Evolutionary conservation across 1,139 yeast species (phyloP).

Genomic region (Taphrina wiesneri): DNA sequence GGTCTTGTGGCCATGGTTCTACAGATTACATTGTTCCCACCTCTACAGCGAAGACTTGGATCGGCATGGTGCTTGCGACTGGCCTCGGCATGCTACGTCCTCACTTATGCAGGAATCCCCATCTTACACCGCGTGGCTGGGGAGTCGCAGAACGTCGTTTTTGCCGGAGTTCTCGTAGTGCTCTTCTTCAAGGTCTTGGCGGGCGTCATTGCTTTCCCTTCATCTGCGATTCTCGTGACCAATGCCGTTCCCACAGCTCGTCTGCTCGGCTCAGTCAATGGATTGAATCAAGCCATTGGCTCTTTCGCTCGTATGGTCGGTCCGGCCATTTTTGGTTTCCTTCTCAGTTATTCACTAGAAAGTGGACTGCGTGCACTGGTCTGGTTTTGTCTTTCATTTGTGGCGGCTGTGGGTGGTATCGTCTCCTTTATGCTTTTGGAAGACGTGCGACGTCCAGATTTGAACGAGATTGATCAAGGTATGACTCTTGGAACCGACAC

Average conservation of each 20-base stretch:
- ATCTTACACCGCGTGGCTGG: slow-evolving; percentile 43
- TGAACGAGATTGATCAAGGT: slow-evolving; percentile 14
- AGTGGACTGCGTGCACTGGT: slow-evolving; percentile 4
- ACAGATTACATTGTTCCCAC: slow-evolving; percentile 27
- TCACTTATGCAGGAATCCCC: slow-evolving; percentile 56
- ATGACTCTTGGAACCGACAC: neutral
- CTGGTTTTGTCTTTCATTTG: slow-evolving; percentile 14
- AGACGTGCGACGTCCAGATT: neutral
- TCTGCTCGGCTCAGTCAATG: slow-evolving; percentile 46
- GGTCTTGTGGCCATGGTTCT: slow-evolving; percentile 29
- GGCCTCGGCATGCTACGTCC: slow-evolving; percentile 23
- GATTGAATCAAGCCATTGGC: slow-evolving; percentile 47
- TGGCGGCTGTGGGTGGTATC: slow-evolving; percentile 11
- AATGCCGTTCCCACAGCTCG: slow-evolving; percentile 44
- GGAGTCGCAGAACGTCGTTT: slow-evolving; percentile 7
- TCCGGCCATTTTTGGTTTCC: slow-evolving; percentile 46
- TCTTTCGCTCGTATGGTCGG: slow-evolving; percentile 61
- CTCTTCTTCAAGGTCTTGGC: slow-evolving; percentile 38
- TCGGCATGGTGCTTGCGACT: slow-evolving; percentile 26
- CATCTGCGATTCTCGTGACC: slow-evolving; percentile 43
- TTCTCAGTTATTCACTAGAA: slow-evolving; percentile 23
- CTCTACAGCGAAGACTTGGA: slow-evolving; percentile 29
- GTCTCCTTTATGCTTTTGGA: slow-evolving; percentile 15
- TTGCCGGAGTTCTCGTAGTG: slow-evolving; percentile 32
- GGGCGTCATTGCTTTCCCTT: slow-evolving; percentile 43